phyloP scores from a whole-genome alignment of 345 rosid genomes.

The Rhizophora mangle region DNA sequence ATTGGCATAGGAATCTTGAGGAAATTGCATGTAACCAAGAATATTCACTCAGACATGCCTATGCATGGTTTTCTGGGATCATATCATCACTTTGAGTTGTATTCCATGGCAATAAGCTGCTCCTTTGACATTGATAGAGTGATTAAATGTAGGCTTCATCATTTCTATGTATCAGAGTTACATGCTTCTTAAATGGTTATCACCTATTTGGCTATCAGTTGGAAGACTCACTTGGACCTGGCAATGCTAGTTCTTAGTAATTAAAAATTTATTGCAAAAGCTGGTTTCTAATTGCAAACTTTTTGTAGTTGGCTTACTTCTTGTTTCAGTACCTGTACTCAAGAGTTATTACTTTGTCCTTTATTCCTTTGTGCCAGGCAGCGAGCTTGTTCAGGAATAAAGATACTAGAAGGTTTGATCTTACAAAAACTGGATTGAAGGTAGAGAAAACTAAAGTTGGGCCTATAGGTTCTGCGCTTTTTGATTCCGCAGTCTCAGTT shows the following conservation, averaged over 20 bases:
- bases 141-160: no score
- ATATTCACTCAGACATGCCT: no score
- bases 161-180: slow-evolving; percentile 1
- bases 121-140: no score
- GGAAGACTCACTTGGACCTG: not conserved
- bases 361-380: slow-evolving; percentile 43
- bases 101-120: no score
- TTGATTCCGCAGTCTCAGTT: slow-evolving; percentile 84
- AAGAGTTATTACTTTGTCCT: no score
- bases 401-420: slow-evolving; percentile 65
- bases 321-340: no score
- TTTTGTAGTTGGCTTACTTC: not conserved
- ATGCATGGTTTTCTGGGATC: no score
- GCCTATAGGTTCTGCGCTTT: slow-evolving; percentile 72
- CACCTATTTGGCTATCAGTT: not conserved
- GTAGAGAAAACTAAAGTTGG: slow-evolving; percentile 90
- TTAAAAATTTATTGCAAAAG: not conserved
- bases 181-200: slow-evolving; percentile 3
- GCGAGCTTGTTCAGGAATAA: slow-evolving; percentile 51
- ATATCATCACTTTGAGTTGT: no score
- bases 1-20: no score
- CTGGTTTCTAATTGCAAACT: not conserved
- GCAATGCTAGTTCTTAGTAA: not conserved
- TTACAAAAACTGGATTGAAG: slow-evolving; percentile 45
- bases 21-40: no score